Evolutionary conservation across 1,284 basidiomycete genomes (phyloP).

Genomic region (Mrakiaceae sp.): DNA sequence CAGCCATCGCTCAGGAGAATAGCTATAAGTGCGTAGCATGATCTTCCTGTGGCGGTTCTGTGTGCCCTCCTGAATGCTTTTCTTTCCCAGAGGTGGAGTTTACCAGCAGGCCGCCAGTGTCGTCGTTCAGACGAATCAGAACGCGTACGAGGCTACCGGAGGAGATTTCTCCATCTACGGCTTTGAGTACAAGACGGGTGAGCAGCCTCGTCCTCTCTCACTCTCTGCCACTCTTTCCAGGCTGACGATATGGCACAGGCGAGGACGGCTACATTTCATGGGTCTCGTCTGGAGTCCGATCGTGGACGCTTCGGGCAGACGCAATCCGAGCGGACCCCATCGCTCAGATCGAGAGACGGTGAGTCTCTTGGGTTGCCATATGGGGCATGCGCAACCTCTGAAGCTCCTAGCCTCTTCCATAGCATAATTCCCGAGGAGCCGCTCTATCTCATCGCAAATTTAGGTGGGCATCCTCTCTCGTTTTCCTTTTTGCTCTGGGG

Average conservation of each 20-base stretch:
- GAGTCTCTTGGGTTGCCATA: no score
- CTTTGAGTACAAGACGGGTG: conserved; percentile 24
- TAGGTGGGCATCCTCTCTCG: no score
- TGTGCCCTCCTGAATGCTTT: no score
- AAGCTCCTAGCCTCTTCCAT: no score
- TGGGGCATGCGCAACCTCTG: no score
- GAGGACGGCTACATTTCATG: conserved; percentile 62
- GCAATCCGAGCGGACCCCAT: conserved; percentile 59
- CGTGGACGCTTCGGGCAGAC: conserved; percentile 61
- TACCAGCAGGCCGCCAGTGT: conserved; percentile 56
- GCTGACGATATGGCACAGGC: no score
- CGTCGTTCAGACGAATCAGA: conserved; percentile 39
- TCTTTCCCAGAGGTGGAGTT: conserved; percentile 36
- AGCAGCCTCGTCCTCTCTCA: conserved; percentile 3
- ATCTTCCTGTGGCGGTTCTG: no score
- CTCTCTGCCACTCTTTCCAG: background rate
- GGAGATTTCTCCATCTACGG: conserved; percentile 47
- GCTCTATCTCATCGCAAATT: no score
- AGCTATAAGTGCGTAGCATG: no score
- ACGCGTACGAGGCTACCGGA: conserved; percentile 34
- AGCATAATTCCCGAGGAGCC: no score
- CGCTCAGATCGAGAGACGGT: conserved; percentile 45
- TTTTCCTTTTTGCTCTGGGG: no score
- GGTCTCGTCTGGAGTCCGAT: conserved; percentile 51
- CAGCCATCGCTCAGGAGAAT: conserved; percentile 17